Conservation (phyloP, 2,329 filamentous ascomycete genomes). For the Paraphoma chrysanthemicola region DNA sequence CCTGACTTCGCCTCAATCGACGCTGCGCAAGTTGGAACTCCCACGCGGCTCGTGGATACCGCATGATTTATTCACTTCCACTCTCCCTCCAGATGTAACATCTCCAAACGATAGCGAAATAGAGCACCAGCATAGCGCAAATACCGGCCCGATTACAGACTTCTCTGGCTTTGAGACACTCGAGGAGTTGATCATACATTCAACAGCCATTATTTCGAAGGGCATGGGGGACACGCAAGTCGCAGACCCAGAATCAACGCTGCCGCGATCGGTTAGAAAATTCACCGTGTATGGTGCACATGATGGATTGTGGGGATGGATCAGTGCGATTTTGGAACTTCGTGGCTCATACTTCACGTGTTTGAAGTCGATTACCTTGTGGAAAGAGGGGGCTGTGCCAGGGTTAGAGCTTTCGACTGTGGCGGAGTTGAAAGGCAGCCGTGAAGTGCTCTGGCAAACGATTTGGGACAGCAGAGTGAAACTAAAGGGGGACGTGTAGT, state of each 20-base stretch:
- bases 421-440: not conserved
- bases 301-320: not conserved
- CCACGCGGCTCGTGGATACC: not conserved
- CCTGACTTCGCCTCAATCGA: too few relatives aligned
- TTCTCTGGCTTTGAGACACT: not conserved
- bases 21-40: too few relatives aligned
- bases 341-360: not conserved
- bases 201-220: not conserved
- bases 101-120: not conserved
- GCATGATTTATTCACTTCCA: not conserved
- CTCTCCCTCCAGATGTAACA: too few relatives aligned
- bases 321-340: not conserved
- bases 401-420: not conserved
- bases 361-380: not conserved
- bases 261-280: not conserved
- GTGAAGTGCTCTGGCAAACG: not conserved
- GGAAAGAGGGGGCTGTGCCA: not conserved
- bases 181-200: not conserved
- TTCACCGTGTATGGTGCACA: not conserved
- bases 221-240: not conserved
- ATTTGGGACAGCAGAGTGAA: not conserved
- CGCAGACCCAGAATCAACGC: not conserved
- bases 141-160: not conserved
- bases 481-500: not conserved
- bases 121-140: not conserved